Percentiles rank a stretch among this genome's conserved stretches.
Evolutionary conservation across 768 basidiomycete genomes (phyloP).

Genomic region (Mycena epipterygia): DNA sequence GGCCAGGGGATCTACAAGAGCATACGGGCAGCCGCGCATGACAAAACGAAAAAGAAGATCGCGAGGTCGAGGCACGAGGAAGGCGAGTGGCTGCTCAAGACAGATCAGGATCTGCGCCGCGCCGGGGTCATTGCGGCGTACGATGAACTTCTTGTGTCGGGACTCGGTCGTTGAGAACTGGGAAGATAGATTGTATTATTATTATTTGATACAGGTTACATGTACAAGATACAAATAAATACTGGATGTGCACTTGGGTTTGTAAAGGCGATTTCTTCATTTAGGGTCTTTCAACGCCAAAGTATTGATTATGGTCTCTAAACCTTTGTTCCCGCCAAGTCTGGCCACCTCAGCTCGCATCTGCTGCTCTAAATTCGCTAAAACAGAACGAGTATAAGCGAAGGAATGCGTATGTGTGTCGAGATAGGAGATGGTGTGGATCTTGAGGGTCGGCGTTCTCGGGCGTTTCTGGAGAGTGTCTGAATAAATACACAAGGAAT

Average conservation of each 20-base stretch:
- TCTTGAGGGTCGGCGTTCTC: constrained; percentile 70
- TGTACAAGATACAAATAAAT: background rate
- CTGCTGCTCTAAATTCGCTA: constrained; percentile 65
- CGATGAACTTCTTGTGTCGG: background rate
- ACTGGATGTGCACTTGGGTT: background rate
- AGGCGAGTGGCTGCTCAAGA: constrained; percentile 26
- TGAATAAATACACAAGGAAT: constrained; percentile 37
- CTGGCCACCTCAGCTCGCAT: constrained; percentile 65
- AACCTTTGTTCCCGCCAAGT: constrained; percentile 70
- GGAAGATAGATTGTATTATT: background rate
- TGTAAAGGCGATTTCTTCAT: background rate
- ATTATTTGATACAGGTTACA: too few species aligned
- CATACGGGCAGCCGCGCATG: constrained; percentile 27
- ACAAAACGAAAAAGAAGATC: constrained; percentile 16
- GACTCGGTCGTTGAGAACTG: background rate
- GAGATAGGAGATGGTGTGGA: constrained; percentile 74
- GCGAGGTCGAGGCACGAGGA: constrained; percentile 7
- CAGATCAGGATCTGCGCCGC: background rate
- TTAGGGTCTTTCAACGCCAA: constrained; percentile 41
- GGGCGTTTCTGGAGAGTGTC: constrained; percentile 63
- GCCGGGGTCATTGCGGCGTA: constrained; percentile 13
- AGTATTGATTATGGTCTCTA: constrained; percentile 58
- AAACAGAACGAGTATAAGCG: constrained; percentile 71
- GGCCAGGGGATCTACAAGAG: constrained; percentile 44
- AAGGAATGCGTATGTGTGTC: constrained; percentile 57